A percentile compares a stretch with the other conserved stretches of the same genome.
These are phyloP conservation scores for Scorias spongiosa DNA, from an alignment of 2,329 filamentous ascomycete genomes.

Conservation along the genomic window DNA sequence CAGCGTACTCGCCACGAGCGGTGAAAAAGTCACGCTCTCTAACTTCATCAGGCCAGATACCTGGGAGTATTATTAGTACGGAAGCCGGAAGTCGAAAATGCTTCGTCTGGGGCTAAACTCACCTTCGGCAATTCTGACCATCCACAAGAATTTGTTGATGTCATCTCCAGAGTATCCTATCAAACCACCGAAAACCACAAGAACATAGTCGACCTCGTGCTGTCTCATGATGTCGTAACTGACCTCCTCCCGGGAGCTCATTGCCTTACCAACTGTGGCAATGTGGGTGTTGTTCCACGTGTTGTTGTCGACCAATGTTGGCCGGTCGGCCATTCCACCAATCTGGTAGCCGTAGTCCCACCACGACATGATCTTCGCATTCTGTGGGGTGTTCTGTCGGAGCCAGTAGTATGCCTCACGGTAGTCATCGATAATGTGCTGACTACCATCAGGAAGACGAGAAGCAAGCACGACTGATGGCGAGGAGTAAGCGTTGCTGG, in stretches of 20 bases:
- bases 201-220: slow-evolving; percentile 97
- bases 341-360: slow-evolving; percentile 99
- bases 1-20: slow-evolving; percentile 77
- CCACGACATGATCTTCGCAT: slow-evolving; percentile 99
- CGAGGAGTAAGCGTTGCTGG: slow-evolving; percentile 95
- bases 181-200: slow-evolving; percentile 90
- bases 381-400: slow-evolving; percentile 84
- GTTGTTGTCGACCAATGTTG: slow-evolving; percentile 97
- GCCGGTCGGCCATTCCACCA: slow-evolving; percentile 95
- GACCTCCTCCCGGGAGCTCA: slow-evolving; percentile 94
- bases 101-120: slow-evolving; percentile 1
- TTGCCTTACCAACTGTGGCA: slow-evolving; percentile 95
- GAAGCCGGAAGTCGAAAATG: too few relatives aligned
- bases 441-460: slow-evolving; percentile 78
- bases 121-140: slow-evolving; percentile 96
- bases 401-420: slow-evolving; percentile 99
- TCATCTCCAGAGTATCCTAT: slow-evolving; percentile 96
- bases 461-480: slow-evolving; percentile 93
- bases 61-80: slow-evolving; percentile 4
- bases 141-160: slow-evolving; percentile 99
- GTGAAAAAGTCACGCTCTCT: slow-evolving; percentile 97
- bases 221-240: slow-evolving; percentile 97
- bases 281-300: slow-evolving; percentile 99
- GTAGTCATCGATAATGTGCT: slow-evolving; percentile 98
- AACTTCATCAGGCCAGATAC: slow-evolving; percentile 97